Evolutionary conservation across 2,329 filamentous ascomycete species (phyloP).

Genomic region (Metarhizium robertsii): DNA sequence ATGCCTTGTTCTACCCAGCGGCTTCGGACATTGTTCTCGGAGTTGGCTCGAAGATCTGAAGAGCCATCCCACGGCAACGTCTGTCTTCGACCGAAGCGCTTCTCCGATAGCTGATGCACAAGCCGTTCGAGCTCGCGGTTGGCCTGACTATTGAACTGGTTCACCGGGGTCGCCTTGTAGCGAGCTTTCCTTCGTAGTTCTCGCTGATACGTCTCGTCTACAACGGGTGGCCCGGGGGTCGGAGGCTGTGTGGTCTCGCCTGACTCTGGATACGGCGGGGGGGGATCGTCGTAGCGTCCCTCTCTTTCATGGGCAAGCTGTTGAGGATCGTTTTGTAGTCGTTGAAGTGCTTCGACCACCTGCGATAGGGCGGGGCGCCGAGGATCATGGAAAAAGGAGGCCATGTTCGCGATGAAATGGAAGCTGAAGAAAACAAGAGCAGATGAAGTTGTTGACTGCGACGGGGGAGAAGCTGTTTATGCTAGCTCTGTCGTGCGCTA

Average conservation of each 20-base stretch:
- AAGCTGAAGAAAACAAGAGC: too few species aligned
- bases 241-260: background rate
- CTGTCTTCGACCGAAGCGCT: constrained; percentile 1
- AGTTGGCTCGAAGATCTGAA: background rate
- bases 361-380: background rate
- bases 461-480: too few species aligned
- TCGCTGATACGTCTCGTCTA: background rate
- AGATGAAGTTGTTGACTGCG: too few species aligned
- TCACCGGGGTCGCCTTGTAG: background rate
- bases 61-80: constrained; percentile 8
- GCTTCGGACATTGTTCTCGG: constrained; percentile 6
- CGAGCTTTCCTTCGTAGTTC: background rate
- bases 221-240: background rate
- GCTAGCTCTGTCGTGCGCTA: too few species aligned
- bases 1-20: constrained; percentile 9
- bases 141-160: background rate
- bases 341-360: constrained; percentile 4
- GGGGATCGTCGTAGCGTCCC: background rate
- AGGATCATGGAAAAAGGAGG: too few species aligned
- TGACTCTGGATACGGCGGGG: background rate
- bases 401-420: too few species aligned
- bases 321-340: background rate
- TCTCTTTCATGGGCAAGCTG: background rate
- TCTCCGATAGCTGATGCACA: background rate
- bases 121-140: background rate